A percentile compares a stretch with the other conserved stretches of the same genome.
phyloP scores from a whole-genome alignment of 768 basidiomycete genomes.

The Baorangia bicolor region DNA sequence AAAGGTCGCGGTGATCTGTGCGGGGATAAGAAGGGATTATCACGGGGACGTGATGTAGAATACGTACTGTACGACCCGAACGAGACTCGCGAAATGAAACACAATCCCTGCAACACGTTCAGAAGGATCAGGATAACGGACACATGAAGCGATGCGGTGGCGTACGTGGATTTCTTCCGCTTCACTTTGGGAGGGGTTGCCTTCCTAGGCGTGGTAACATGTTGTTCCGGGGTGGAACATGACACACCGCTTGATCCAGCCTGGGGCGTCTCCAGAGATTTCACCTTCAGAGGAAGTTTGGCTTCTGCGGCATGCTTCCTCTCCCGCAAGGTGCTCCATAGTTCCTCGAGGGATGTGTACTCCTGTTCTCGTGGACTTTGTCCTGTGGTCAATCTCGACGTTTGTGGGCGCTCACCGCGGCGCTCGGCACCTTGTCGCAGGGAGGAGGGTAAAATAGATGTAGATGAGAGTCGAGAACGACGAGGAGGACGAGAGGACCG shows the following conservation, averaged over 20 bases:
- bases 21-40: conserved; percentile 24
- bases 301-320: conserved; percentile 67
- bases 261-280: conserved; percentile 52
- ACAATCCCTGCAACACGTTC: conserved; percentile 37
- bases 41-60: conserved; percentile 11
- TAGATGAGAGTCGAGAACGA: conserved; percentile 24
- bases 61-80: conserved; percentile 56
- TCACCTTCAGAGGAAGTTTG: conserved; percentile 66
- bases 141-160: conserved; percentile 11
- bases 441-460: conserved; percentile 11
- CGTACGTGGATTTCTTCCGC: conserved; percentile 67
- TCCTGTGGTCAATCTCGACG: conserved; percentile 12
- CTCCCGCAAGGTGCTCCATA: conserved; percentile 68
- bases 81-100: conserved; percentile 69
- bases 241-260: conserved; percentile 20
- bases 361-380: conserved; percentile 25
- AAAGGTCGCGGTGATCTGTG: conserved; percentile 63
- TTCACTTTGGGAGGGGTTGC: conserved; percentile 42
- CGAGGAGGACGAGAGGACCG: conserved; percentile 15
- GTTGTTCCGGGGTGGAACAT: conserved; percentile 27
- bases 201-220: conserved; percentile 25
- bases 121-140: conserved; percentile 14
- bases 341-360: conserved; percentile 44
- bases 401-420: conserved; percentile 21
- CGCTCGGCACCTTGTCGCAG: conserved; percentile 18